Evolutionary conservation across 192 early-diverging fungal genomes (phyloP), one percentile per base, ranked within the genome.

Genomic region (Rhizophlyctis rosea): DNA sequence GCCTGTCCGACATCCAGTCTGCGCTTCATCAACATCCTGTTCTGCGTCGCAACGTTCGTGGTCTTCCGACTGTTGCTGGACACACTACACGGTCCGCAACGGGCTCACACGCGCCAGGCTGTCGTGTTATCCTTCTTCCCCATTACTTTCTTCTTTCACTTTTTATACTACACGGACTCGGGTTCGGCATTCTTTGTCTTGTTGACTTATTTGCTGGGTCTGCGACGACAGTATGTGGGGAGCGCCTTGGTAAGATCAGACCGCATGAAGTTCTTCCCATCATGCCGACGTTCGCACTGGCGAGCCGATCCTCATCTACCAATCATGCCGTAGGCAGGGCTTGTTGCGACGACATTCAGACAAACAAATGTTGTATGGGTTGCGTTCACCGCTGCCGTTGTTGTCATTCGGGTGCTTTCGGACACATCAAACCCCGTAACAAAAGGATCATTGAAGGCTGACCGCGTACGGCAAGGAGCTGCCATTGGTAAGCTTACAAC

Each of bases 351-450:
- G 9, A 58, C 81, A 49, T 89, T 93, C 71, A 80, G 96, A 11
- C 96, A 98, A 68, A 98, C 94, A 27, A 98, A 98, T 68, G 85
- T 88, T 18, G 77, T 95, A 0, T 98, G 96, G 96, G 70, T 88
- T 9, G 70, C 75, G 18, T 90, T 95, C 64, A 78, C 88, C 27
- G 78, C 85, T 25, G 71, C 61, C n/a, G 50, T 36, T 1, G 39
- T 61, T 4, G 47, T 60, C 24, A n/a, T 75, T 36, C 14, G 57
- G 39, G 21, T 54, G 2, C 67, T 75, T 14, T 56, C 60, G 30
- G 16, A 61, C 50, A 5, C 16, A 7, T 18, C 36, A 52, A 66
- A 66, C 39, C 63, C 57, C 2, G 64, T 66, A 1, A 66, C 62
- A 21, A 57, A 67, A 47, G 62, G 62, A 24, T 28, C 14, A 3